Base-by-base conservation (phyloP, 2,329 filamentous ascomycete genomes). In the Colletotrichum magnum region DNA sequence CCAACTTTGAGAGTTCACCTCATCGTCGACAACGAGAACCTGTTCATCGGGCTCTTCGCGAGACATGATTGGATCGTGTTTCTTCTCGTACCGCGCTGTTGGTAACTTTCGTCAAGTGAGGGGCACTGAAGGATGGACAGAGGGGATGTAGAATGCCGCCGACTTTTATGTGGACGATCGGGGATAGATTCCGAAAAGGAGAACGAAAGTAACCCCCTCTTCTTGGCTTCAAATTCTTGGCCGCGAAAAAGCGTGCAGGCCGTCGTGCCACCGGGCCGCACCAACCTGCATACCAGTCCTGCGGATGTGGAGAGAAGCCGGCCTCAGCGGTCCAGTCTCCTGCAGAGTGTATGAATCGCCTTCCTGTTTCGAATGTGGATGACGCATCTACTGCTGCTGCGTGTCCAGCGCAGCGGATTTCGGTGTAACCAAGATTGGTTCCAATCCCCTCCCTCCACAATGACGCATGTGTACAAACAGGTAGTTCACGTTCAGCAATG, bases 241-340 rank as follows among this genome's bases (percentile, higher is more conserved):
- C 21, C 21, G 21, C 21, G 21, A 24, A 24, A 24, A 24, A 24
- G 21, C 21, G 0, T 6, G 50, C 50, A 52, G 41, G 16, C 26
- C 26, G 50, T 24, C 26, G 13, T 32, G 50, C 50, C 41, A 43
- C 41, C 41, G 0, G 4, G 2, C 3, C 36, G 52, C 52, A 54
- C 52, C 52, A 54, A 54, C 28, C 16, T 54, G 52, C 52, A 54
- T 54, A 36, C 26, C 73, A 51, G 28, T 24, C 21, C 21, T 24
- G 21, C 21, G 9, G 28, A 7, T 32, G 28, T 32, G 28, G 28
- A 32, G 28, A 32, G 28, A 32, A 1, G 28, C 28, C 28, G 2
- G 2, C 28, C 7, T 9, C 28, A 32, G 28, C 5, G 28, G 28
- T 1, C 1, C 5, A 32, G 5, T 6, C 28, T 32, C 28, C 5